Percentiles rank a stretch among this genome's conserved stretches.
phyloP scores from a whole-genome alignment of 164 flowering plant species.

The Amborella trichopoda region DNA sequence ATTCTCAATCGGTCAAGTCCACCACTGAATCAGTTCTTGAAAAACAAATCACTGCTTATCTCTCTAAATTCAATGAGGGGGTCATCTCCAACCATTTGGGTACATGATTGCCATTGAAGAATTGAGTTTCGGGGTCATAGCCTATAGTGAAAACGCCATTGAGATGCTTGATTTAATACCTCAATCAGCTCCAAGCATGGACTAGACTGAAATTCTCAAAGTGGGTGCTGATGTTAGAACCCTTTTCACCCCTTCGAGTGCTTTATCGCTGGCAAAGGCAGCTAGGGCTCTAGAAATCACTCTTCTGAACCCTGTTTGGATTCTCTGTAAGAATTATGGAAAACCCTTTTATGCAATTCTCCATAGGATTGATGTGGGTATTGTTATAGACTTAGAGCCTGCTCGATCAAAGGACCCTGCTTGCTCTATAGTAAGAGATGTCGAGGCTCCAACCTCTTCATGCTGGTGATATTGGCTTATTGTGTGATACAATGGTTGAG shows the following conservation, averaged over 20 bases:
- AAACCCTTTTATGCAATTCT: slow-evolving; percentile 60
- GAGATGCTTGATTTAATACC: slow-evolving; percentile 36
- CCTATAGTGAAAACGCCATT: slow-evolving; percentile 57
- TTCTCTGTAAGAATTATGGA: slow-evolving; percentile 32
- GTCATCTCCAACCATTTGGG: slow-evolving; percentile 64
- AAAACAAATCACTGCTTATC: slow-evolving; percentile 43
- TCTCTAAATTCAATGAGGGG: slow-evolving; percentile 69
- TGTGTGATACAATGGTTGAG: slow-evolving; percentile 57
- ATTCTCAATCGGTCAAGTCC: slow-evolving; percentile 33
- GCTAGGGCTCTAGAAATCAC: slow-evolving; percentile 39
- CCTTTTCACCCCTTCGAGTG: slow-evolving; percentile 47
- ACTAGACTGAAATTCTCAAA: too few species aligned
- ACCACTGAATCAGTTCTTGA: slow-evolving; percentile 28
- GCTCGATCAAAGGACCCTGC: slow-evolving; percentile 34
- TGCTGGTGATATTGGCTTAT: slow-evolving; percentile 37
- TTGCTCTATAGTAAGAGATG: slow-evolving; percentile 46
- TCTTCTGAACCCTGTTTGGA: slow-evolving; percentile 56
- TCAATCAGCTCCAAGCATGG: too few species aligned
- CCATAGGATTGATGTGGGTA: slow-evolving; percentile 62
- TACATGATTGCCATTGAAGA: slow-evolving; percentile 68
- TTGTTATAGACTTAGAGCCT: slow-evolving; percentile 70
- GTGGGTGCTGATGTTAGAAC: slow-evolving; percentile 46
- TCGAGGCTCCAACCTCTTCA: slow-evolving; percentile 61
- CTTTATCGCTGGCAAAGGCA: slow-evolving; percentile 43
- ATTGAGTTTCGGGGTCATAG: slow-evolving; percentile 38